These are phyloP conservation scores for Fraxinus ornus DNA, from an alignment of 305 asterid genomes.

Conservation along the genomic window DNA sequence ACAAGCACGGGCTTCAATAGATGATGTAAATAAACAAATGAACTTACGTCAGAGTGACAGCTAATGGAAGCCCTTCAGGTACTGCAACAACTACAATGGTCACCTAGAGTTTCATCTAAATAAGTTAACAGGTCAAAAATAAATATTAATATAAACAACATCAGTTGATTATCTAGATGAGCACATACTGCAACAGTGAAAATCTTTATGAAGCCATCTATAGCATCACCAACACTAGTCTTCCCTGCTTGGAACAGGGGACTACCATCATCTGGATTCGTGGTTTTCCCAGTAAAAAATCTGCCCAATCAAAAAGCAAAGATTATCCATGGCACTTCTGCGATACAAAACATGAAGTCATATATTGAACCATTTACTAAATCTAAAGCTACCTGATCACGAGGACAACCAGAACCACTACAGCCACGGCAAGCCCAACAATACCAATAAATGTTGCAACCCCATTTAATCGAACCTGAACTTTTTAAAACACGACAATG, in stretches of 20 bases:
- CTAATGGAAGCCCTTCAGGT: conserved; percentile 90
- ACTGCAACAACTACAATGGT: conserved; percentile 88
- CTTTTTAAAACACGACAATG: conserved; percentile 17
- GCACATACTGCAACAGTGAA: conserved; percentile 89
- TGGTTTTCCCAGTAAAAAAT: conserved; percentile 76
- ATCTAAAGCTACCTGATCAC: conserved; percentile 51
- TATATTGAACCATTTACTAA: conserved; percentile 1
- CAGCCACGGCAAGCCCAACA: conserved; percentile 83
- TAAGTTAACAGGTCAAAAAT: conserved; percentile 28
- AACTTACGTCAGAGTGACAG: conserved; percentile 78
- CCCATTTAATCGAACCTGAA: conserved; percentile 84
- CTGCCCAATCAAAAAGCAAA: conserved; percentile 41
- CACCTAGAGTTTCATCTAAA: conserved; percentile 46
- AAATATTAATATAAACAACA: conserved; percentile 10
- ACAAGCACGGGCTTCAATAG: background rate
- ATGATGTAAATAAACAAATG: conserved; percentile 4
- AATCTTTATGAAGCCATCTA: conserved; percentile 71
- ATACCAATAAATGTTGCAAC: conserved; percentile 92
- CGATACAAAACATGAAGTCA: background rate
- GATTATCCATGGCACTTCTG: background rate
- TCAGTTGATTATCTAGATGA: conserved; percentile 18
- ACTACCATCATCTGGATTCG: conserved; percentile 47
- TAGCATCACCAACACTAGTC: conserved; percentile 61
- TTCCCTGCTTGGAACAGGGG: conserved; percentile 60
- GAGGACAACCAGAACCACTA: conserved; percentile 69